Percentiles rank a stretch among this genome's conserved stretches.
Evolutionary conservation across 257 asterid species (phyloP).

Genomic region (Agastache rugosa): DNA sequence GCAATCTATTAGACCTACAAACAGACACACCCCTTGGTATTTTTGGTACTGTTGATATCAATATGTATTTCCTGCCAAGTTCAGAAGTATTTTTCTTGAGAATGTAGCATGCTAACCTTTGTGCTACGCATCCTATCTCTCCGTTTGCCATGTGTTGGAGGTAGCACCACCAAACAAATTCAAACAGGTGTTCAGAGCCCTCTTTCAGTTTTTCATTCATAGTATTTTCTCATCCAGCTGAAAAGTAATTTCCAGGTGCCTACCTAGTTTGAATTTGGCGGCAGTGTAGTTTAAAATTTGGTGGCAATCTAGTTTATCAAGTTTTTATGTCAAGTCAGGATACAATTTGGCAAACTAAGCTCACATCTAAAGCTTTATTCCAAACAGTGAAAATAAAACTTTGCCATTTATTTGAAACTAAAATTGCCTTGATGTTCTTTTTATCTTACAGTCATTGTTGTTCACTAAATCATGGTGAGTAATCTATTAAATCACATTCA

Average conservation of each 20-base stretch:
- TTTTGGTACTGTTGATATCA: not conserved
- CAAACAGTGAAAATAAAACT: not conserved
- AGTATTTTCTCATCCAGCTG: not conserved
- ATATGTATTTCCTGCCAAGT: not conserved
- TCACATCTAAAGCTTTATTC: not conserved
- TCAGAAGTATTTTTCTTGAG: not conserved
- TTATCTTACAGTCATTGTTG: slow-evolving; percentile 10
- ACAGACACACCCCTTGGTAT: not conserved
- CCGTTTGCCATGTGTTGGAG: not conserved
- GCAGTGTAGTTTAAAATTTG: not conserved
- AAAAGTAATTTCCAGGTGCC: not conserved
- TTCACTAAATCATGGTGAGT: not conserved
- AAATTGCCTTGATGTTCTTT: not conserved
- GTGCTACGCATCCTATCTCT: not conserved
- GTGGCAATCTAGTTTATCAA: not conserved
- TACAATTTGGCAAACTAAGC: not conserved
- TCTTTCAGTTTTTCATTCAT: not conserved
- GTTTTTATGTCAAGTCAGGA: not conserved
- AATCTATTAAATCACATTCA: not conserved
- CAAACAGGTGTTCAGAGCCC: not conserved
- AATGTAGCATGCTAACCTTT: not conserved
- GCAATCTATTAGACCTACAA: slow-evolving; percentile 12
- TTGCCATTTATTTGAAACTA: slow-evolving; percentile 20
- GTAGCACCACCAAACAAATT: not conserved
- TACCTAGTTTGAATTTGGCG: not conserved